phyloP scores from a whole-genome alignment of 176 grass and related monocot species.

The Thalia dealbata region DNA sequence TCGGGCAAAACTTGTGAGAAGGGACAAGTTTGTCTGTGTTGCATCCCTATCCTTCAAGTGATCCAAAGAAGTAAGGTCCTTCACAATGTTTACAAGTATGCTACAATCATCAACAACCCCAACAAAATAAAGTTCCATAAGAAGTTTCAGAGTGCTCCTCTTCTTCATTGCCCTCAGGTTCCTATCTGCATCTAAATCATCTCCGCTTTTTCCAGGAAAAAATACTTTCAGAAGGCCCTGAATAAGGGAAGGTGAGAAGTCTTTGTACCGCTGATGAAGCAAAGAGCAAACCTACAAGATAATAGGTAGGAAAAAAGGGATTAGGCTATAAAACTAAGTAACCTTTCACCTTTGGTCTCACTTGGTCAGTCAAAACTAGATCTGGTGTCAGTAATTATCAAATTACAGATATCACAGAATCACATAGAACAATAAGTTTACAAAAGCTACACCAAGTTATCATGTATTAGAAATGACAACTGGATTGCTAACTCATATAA shows the following conservation, averaged over 20 bases:
- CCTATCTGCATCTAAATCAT: constrained; percentile 74
- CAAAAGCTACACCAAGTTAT: not conserved
- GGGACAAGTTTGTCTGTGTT: constrained; percentile 97
- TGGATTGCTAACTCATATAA: not conserved
- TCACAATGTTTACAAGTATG: constrained; percentile 87
- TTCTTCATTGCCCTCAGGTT: constrained; percentile 83
- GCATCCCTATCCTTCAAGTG: constrained; percentile 88
- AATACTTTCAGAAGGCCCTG: constrained; percentile 91
- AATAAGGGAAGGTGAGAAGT: constrained; percentile 87
- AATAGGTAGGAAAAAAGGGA: not conserved
- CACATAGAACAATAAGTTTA: not conserved
- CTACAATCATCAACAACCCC: constrained; percentile 79
- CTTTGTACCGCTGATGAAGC: constrained; percentile 99
- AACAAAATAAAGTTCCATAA: constrained; percentile 95
- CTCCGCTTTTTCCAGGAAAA: constrained; percentile 83
- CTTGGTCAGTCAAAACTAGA: too few relatives aligned
- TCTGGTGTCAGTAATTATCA: not conserved
- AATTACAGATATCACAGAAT: not conserved
- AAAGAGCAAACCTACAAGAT: constrained; percentile 80
- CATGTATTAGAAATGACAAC: not conserved
- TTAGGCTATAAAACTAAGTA: not conserved
- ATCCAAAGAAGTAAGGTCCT: constrained; percentile 73
- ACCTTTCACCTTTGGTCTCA: too few relatives aligned
- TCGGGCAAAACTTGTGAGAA: constrained; percentile 77
- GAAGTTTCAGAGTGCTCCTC: constrained; percentile 94